Evolutionary conservation across 345 rosid genomes (phyloP), one percentile per base, ranked within the genome.

Genomic region (Odontarrhena argentea): DNA sequence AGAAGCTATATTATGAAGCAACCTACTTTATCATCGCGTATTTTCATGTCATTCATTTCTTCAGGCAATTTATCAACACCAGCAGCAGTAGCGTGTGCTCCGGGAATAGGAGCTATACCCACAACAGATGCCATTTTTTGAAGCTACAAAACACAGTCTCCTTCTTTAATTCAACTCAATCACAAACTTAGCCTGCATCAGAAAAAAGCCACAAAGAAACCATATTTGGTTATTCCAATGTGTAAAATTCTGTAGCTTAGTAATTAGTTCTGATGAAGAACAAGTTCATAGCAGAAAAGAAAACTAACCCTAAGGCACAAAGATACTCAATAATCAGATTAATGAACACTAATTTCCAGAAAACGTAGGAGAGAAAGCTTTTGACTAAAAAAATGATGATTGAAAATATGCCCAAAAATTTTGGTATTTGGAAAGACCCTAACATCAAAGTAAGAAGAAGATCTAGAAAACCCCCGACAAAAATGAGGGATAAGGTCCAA

Each of bases 21-120:
- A n/a, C 55, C 2, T 60, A 71, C 79, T 71, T 76, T 76, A 60
- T 76, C 73, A 47, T 92, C 98, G 45, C 92, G 80, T 30, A 92
- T 86, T 71, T 85, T 92, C 98, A 92, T 86, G 74, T 85, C 92
- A 73, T 84, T 92, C 91, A 89, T 81, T 76, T 86, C 95, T 59
- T 80, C 86, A 12, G 98, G 95, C 46, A 92, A 70, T 66, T 76
- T 83, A 77, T 89, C 96, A 58, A 82, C 89, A 74, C 79, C 85
- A 52, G 61, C 47, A 50, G 79, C 69, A 66, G 63, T 77, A 24
- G 85, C 66, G 76, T 87, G 84, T 67, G 84, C 63, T 56, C 83
- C 84, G 28, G 81, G 67, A 36, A 77, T 42, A 56, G 86, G 91
- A 58, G 68, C 81, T 62, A 88, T 74, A 34, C 88, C 87, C 59